A percentile compares a stretch with the other conserved stretches of the same genome.
Evolutionary conservation across 1,284 basidiomycete species (phyloP).

Genomic region (Sanghuangporus weigelae): DNA sequence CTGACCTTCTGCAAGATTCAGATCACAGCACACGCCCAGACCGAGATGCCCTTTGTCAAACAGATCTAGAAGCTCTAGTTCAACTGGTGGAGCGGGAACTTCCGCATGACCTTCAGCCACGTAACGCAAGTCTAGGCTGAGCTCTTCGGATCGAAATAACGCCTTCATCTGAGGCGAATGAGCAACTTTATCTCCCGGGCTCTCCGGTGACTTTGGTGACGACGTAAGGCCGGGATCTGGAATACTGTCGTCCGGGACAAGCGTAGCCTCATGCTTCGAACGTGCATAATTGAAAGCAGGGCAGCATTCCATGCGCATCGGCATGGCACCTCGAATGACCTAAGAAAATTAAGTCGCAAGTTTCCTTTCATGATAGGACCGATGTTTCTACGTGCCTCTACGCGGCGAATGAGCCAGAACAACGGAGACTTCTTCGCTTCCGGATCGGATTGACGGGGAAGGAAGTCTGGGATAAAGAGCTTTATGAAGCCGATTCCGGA

Average conservation of each 20-base stretch:
- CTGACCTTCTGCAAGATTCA: slow-evolving; percentile 77
- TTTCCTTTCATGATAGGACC: neutral
- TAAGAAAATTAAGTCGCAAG: slow-evolving; percentile 20
- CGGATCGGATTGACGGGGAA: slow-evolving; percentile 57
- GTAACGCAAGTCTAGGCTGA: slow-evolving; percentile 74
- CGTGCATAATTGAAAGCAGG: slow-evolving; percentile 93
- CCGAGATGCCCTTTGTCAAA: slow-evolving; percentile 63
- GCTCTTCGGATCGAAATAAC: slow-evolving; percentile 56
- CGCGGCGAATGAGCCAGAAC: slow-evolving; percentile 83
- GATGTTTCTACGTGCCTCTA: slow-evolving; percentile 48
- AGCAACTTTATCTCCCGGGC: slow-evolving; percentile 15
- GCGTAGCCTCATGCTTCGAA: slow-evolving; percentile 58
- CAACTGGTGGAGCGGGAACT: slow-evolving; percentile 43
- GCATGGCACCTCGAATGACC: slow-evolving; percentile 74
- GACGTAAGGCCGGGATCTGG: slow-evolving; percentile 24
- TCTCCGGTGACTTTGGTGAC: slow-evolving; percentile 15
- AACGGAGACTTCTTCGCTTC: slow-evolving; percentile 57
- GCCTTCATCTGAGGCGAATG: slow-evolving; percentile 48
- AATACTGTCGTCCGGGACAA: slow-evolving; percentile 47
- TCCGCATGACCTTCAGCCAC: slow-evolving; percentile 45
- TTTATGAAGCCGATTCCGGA: neutral
- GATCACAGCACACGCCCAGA: slow-evolving; percentile 41
- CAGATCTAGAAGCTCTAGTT: slow-evolving; percentile 59
- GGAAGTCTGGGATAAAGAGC: slow-evolving; percentile 49
- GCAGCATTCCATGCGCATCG: slow-evolving; percentile 79